phyloP scores from a whole-genome alignment of 306 rosid genomes.

The Sophora flavescens region DNA sequence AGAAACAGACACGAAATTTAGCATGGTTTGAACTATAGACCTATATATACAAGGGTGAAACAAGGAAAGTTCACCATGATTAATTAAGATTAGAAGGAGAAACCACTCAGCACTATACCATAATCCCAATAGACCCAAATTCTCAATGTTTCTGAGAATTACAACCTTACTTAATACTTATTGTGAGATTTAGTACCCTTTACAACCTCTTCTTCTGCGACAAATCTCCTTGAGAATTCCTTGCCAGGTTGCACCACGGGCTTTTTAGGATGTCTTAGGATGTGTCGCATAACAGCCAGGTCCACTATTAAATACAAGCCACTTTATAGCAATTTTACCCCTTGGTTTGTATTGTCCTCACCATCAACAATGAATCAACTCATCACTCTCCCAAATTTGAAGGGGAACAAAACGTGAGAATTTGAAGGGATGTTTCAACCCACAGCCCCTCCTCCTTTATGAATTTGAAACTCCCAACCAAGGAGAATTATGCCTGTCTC shows the following conservation, averaged over 20 bases:
- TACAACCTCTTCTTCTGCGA: slow-evolving; percentile 24
- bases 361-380: slow-evolving; percentile 19
- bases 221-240: slow-evolving; percentile 38
- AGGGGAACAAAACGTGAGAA: slow-evolving; percentile 10
- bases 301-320: neutral
- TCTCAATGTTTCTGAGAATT: neutral
- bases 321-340: slow-evolving; percentile 4
- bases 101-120: slow-evolving; percentile 7
- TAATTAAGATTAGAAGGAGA: slow-evolving; percentile 26
- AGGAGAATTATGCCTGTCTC: neutral
- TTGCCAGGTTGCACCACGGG: neutral
- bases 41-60: slow-evolving; percentile 17
- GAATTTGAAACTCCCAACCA: slow-evolving; percentile 35
- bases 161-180: neutral
- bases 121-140: slow-evolving; percentile 26
- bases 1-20: slow-evolving; percentile 16
- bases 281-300: slow-evolving; percentile 21
- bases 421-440: slow-evolving; percentile 15
- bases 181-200: slow-evolving; percentile 3
- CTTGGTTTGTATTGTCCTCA: slow-evolving; percentile 22
- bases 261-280: slow-evolving; percentile 11
- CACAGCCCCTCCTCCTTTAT: neutral
- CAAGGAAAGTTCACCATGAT: slow-evolving; percentile 3
- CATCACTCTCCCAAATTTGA: slow-evolving; percentile 16
- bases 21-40: neutral